Evolutionary conservation across 768 basidiomycete genomes (phyloP), one percentile per base, ranked within the genome.

Genomic region (Termitomyces sp.): DNA sequence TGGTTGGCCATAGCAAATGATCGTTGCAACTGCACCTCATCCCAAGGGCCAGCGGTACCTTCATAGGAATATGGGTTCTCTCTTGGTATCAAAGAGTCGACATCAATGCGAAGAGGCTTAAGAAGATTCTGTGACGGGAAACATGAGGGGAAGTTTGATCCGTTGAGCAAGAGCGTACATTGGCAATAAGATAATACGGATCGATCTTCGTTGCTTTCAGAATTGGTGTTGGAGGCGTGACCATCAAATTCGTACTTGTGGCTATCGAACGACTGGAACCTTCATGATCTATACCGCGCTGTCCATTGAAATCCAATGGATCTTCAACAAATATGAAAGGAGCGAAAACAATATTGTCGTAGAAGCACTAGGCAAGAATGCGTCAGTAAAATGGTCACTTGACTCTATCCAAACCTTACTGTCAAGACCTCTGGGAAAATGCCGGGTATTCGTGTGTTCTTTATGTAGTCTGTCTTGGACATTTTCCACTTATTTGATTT

Each of bases 321-420:
- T 96, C 94, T 68, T 98, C 97, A 60, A 98, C 89, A 64, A 94
- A 98, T 53, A 98, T 90, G 72, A 98, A 99, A 0, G 94, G 96
- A 27, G 92, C 91, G 70, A 94, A 94, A 20, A 94, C 85, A 58
- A 95, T 95, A 65, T 99, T 98, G 72, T 99, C 97, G 69, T 88
- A 98, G 69, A 94, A 94, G 63, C 88, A 95, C 93, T 97, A 63
- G 26, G 34, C 12, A 32, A 29, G 10, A 32, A 41, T 39, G 49
- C 27, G 59, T 53, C 43, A 44, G 50, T 51, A 41, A 51, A 34
- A 52, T 22, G 10, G 27, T n/a, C 13, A 41, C 29, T 56, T 32
- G 3, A 29, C 22, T 27, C 8, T 18, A 42, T 46, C 26, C 44
- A 49, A 8, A 59, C 59, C 87, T 69, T 69, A 96, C 94, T 67